Percentiles rank a stretch among this genome's conserved stretches.
Evolutionary conservation across 768 basidiomycete species (phyloP).

Genomic region (Boletus tylopilopsis): DNA sequence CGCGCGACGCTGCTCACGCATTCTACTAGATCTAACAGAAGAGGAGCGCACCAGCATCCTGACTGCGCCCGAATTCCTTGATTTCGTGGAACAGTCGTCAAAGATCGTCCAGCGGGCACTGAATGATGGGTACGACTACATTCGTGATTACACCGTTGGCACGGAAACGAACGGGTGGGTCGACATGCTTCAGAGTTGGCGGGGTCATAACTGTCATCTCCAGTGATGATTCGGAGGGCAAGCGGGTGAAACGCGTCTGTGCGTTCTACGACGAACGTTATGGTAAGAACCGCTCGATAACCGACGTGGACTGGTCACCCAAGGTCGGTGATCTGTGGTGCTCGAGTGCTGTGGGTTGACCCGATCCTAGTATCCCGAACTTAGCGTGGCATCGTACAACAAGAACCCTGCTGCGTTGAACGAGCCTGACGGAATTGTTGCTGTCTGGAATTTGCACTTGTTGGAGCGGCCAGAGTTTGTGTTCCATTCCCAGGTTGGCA

Average conservation of each 20-base stretch:
- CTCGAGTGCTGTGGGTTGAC: not conserved
- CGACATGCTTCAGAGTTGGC: not conserved
- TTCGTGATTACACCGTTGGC: slow-evolving; percentile 92
- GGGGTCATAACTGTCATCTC: slow-evolving; percentile 7
- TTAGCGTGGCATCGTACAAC: slow-evolving; percentile 95
- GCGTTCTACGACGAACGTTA: slow-evolving; percentile 90
- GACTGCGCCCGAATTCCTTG: slow-evolving; percentile 85
- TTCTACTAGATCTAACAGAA: slow-evolving; percentile 68
- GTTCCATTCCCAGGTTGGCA: slow-evolving; percentile 92
- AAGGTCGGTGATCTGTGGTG: slow-evolving; percentile 53
- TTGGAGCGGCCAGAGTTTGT: slow-evolving; percentile 96
- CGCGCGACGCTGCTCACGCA: not conserved
- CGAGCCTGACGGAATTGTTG: slow-evolving; percentile 95
- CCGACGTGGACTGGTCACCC: slow-evolving; percentile 96
- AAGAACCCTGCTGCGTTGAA: slow-evolving; percentile 92
- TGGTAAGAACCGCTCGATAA: slow-evolving; percentile 91
- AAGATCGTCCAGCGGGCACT: slow-evolving; percentile 94
- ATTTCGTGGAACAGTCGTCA: slow-evolving; percentile 92
- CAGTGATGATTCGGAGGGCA: slow-evolving; percentile 89
- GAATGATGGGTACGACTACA: slow-evolving; percentile 95
- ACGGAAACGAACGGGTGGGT: slow-evolving; percentile 80
- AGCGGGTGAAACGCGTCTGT: slow-evolving; percentile 89
- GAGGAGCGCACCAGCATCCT: slow-evolving; percentile 82
- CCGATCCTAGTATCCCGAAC: slow-evolving; percentile 78
- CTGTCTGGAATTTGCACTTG: slow-evolving; percentile 95